phyloP scores from a whole-genome alignment of 2,329 filamentous ascomycete species.

The Diaporthe vaccinii region DNA sequence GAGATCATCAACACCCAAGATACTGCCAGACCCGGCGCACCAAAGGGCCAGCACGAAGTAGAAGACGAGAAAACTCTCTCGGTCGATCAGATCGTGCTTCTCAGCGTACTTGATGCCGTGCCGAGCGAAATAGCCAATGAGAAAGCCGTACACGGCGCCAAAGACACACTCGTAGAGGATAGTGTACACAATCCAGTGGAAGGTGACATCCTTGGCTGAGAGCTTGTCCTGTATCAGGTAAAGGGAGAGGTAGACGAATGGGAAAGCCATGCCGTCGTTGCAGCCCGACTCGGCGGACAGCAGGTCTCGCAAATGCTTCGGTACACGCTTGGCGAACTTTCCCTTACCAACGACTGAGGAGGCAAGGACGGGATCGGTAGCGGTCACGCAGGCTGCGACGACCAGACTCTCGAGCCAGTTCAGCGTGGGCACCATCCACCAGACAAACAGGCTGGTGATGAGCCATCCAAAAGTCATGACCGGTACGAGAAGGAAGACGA shows the following conservation, averaged over 20 bases:
- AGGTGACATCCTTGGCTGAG: constrained; percentile 76
- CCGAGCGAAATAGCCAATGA: constrained; percentile 89
- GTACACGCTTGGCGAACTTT: constrained; percentile 97
- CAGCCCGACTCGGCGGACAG: constrained; percentile 97
- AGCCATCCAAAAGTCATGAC: constrained; percentile 99
- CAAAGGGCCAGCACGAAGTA: constrained; percentile 98
- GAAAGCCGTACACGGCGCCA: constrained; percentile 88
- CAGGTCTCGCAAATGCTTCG: constrained; percentile 95
- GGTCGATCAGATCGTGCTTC: constrained; percentile 86
- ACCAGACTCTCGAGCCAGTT: constrained; percentile 92
- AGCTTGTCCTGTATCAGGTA: constrained; percentile 89
- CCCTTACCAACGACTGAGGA: constrained; percentile 99
- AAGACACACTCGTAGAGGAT: constrained; percentile 97
- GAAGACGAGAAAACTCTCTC: constrained; percentile 98
- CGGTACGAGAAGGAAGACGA: constrained; percentile 87
- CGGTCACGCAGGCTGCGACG: constrained; percentile 93
- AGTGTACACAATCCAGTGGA: constrained; percentile 90
- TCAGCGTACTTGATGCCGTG: constrained; percentile 93
- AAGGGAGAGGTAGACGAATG: constrained; percentile 92
- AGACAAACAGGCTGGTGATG: constrained; percentile 92
- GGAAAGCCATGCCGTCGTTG: constrained; percentile 99
- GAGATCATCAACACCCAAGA: constrained; percentile 92
- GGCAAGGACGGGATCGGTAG: constrained; percentile 95
- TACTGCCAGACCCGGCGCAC: constrained; percentile 91
- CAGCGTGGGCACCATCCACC: constrained; percentile 85